Conservation (phyloP, 1,139 yeast species). For the Hemisphaericaspora subhashii region DNA sequence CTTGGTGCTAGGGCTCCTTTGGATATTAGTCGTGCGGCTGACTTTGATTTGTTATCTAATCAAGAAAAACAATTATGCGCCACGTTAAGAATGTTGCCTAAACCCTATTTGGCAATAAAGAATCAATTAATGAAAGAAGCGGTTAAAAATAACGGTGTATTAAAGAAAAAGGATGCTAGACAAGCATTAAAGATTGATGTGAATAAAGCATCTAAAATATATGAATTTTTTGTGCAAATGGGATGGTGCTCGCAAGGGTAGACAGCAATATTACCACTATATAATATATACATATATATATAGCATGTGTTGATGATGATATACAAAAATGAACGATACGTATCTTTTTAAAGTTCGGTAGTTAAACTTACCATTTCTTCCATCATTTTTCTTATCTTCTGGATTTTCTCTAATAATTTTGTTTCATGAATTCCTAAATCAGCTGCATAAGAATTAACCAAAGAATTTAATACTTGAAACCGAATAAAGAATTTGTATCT, state of each 20-base stretch:
- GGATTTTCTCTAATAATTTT: conserved; percentile 5
- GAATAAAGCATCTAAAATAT: conserved; percentile 80
- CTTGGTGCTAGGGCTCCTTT: conserved; percentile 48
- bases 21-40: conserved; percentile 83
- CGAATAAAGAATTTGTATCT: conserved; percentile 39
- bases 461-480: conserved; percentile 23
- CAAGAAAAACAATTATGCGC: conserved; percentile 88
- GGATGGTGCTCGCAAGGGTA: conserved; percentile 69
- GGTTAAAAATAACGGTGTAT: conserved; percentile 75
- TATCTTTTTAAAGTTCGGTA: background rate
- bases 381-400: conserved; percentile 4
- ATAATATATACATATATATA: background rate
- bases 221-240: conserved; percentile 89
- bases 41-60: conserved; percentile 74
- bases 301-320: no score
- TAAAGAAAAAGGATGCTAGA: conserved; percentile 81
- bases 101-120: conserved; percentile 90
- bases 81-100: conserved; percentile 81
- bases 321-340: background rate
- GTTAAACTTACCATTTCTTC: conserved; percentile 7
- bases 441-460: conserved; percentile 36
- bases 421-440: conserved; percentile 6
- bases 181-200: conserved; percentile 84
- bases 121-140: conserved; percentile 90
- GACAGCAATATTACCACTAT: background rate